These are phyloP conservation scores for Lentinula raphanica DNA, from an alignment of 768 basidiomycete genomes.

Conservation along the genomic window DNA sequence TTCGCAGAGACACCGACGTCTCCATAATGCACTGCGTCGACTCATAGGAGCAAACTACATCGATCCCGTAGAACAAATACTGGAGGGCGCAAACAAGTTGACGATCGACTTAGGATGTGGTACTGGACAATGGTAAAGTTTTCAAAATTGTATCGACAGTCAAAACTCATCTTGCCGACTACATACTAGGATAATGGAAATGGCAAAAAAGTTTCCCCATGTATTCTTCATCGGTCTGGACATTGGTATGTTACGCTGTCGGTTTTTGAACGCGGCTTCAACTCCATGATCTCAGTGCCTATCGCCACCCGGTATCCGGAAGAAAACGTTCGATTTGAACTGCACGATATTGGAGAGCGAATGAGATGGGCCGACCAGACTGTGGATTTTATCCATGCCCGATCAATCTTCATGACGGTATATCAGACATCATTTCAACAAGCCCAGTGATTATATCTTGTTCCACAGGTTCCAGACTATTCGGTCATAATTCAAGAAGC, in stretches of 20 bases:
- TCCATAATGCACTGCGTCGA: constrained; percentile 43
- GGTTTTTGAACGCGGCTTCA: constrained; percentile 9
- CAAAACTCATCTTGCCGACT: constrained; percentile 11
- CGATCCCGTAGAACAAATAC: constrained; percentile 52
- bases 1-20: constrained; percentile 46
- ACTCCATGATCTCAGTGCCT: constrained; percentile 47
- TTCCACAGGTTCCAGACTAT: constrained; percentile 52
- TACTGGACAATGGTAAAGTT: constrained; percentile 62
- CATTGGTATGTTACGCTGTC: constrained; percentile 49
- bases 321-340: constrained; percentile 59
- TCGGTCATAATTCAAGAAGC: constrained; percentile 48
- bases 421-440: constrained; percentile 21
- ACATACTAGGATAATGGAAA: constrained; percentile 62
- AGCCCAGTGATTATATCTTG: constrained; percentile 4
- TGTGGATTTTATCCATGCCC: constrained; percentile 68
- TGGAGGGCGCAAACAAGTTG: constrained; percentile 42
- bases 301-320: constrained; percentile 62
- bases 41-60: constrained; percentile 54
- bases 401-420: constrained; percentile 56
- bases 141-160: constrained; percentile 11
- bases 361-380: constrained; percentile 46
- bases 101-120: constrained; percentile 77
- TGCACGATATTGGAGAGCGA: constrained; percentile 53
- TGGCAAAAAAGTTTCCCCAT: constrained; percentile 61
- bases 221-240: constrained; percentile 68